Conservation (phyloP, 257 asterid species). For the Cordia subcordata region DNA sequence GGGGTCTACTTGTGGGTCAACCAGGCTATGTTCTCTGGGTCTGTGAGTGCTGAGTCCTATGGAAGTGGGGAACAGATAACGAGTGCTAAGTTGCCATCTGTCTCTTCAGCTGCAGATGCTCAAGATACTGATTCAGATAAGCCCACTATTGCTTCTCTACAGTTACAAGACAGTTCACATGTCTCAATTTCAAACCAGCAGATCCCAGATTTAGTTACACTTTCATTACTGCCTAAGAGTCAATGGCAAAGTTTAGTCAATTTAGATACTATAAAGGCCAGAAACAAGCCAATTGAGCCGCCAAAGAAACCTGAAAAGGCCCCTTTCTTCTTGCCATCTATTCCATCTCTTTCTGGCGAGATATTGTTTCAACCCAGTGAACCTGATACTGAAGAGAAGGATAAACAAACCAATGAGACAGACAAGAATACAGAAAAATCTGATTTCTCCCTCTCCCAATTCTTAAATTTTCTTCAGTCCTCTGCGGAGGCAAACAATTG, state of each 20-base stretch:
- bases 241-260: constrained; percentile 97
- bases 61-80: constrained; percentile 74
- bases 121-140: constrained; percentile 28
- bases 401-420: constrained; percentile 30
- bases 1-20: constrained; percentile 92
- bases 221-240: constrained; percentile 79
- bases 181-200: constrained; percentile 34
- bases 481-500: constrained; percentile 45
- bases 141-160: constrained; percentile 21
- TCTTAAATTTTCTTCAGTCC: constrained; percentile 54
- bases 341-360: constrained; percentile 79
- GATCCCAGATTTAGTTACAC: constrained; percentile 80
- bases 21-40: constrained; percentile 81
- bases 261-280: constrained; percentile 76
- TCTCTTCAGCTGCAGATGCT: constrained; percentile 44
- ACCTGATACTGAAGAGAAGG: constrained; percentile 39
- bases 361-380: constrained; percentile 55
- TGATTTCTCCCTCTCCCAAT: constrained; percentile 44
- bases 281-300: constrained; percentile 95
- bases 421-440: constrained; percentile 20
- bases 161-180: constrained; percentile 27
- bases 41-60: constrained; percentile 35
- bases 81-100: constrained; percentile 55
- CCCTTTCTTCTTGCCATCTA: constrained; percentile 83
- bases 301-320: constrained; percentile 93